phyloP scores from a whole-genome alignment of 805 yeast species.

The Grigorovia yakushimaensis region DNA sequence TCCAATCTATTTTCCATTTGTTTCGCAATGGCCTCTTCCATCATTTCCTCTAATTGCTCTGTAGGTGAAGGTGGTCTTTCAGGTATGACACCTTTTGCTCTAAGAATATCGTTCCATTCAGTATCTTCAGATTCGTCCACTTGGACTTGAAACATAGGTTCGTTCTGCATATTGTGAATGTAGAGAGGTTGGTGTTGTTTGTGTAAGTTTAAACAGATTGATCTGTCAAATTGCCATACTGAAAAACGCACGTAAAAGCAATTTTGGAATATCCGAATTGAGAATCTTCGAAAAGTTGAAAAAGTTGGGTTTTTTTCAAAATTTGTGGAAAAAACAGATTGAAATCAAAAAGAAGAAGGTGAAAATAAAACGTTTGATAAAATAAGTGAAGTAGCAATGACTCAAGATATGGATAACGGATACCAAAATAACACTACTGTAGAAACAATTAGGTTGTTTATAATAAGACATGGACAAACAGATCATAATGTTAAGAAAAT shows the following conservation, averaged over 20 bases:
- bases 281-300: no score
- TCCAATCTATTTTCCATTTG: constrained; percentile 83
- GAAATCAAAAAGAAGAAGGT: neutral
- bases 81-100: constrained; percentile 87
- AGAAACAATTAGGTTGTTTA: constrained; percentile 39
- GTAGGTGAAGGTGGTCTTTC: constrained; percentile 85
- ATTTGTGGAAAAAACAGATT: neutral
- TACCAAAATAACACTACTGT: constrained; percentile 28
- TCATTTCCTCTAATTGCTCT: constrained; percentile 74
- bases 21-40: constrained; percentile 67
- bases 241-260: no score
- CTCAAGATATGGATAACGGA: neutral
- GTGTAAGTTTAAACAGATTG: neutral
- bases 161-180: constrained; percentile 12
- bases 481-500: constrained; percentile 58
- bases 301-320: neutral
- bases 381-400: neutral
- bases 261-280: no score
- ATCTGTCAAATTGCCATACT: no score
- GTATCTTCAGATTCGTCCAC: constrained; percentile 96
- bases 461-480: constrained; percentile 82
- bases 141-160: constrained; percentile 65
- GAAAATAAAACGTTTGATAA: neutral
- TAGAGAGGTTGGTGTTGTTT: neutral
- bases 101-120: constrained; percentile 94